Percentiles rank a stretch among this genome's conserved stretches.
Evolutionary conservation across 2,329 filamentous ascomycete genomes (phyloP).

Genomic region (Colletotrichum salicis): DNA sequence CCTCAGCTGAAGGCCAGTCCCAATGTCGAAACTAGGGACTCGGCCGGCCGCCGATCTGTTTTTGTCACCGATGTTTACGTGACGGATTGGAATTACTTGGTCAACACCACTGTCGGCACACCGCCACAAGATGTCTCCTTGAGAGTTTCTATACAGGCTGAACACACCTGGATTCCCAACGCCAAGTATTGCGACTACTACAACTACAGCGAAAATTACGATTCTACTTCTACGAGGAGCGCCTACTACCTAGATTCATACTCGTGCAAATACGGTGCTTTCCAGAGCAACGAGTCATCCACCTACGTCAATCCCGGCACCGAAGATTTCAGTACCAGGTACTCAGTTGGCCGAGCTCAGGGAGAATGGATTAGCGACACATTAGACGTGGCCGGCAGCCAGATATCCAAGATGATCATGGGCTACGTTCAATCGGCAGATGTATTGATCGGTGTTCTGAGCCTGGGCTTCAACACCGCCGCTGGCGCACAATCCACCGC

Average conservation of each 20-base stretch:
- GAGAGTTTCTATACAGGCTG: constrained; percentile 1
- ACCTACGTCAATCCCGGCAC: constrained; percentile 56
- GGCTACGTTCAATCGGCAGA: constrained; percentile 61
- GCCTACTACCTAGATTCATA: background rate
- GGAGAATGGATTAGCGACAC: constrained; percentile 53
- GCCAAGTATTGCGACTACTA: background rate
- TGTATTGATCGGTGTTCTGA: constrained; percentile 66
- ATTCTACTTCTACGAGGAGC: background rate
- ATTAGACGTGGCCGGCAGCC: constrained; percentile 59
- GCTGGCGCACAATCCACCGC: constrained; percentile 49
- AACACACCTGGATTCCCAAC: constrained; percentile 9
- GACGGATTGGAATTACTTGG: background rate
- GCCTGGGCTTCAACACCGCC: constrained; percentile 67
- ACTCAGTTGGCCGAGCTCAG: constrained; percentile 61
- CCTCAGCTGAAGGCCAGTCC: background rate
- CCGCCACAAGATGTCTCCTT: constrained; percentile 25
- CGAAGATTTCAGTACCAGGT: constrained; percentile 65
- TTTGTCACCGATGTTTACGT: background rate
- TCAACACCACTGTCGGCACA: constrained; percentile 31
- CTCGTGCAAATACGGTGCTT: constrained; percentile 9
- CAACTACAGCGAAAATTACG: background rate
- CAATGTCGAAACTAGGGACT: background rate
- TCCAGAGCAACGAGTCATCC: constrained; percentile 56
- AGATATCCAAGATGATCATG: constrained; percentile 63
- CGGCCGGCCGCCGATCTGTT: background rate